Percentiles rank a stretch among this genome's conserved stretches.
phyloP scores from a whole-genome alignment of 192 early-diverging fungal species.

The Funneliformis mosseae region DNA sequence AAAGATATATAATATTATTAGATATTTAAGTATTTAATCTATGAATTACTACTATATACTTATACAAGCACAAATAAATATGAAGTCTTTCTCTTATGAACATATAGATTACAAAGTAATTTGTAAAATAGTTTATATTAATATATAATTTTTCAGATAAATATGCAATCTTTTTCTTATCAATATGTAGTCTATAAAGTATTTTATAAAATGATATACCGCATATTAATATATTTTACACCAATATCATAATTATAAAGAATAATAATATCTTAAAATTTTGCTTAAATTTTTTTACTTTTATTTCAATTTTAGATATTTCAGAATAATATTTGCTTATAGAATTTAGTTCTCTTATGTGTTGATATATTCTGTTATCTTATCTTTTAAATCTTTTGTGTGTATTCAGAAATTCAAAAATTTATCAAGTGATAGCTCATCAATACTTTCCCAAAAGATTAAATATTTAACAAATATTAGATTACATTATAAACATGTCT shows the following conservation, averaged over 20 bases:
- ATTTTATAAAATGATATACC: background rate
- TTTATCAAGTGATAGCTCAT: conserved; percentile 19
- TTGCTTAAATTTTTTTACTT: no score
- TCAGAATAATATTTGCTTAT: conserved; percentile 6
- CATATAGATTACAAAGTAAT: no score
- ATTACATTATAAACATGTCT: background rate
- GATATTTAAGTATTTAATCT: no score
- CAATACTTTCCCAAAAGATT: background rate
- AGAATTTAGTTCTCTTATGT: conserved; percentile 10
- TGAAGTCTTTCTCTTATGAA: no score
- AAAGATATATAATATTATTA: no score
- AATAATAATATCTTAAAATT: no score
- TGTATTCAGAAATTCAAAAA: conserved; percentile 27
- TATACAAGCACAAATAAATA: no score
- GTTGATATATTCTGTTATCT: conserved; percentile 2
- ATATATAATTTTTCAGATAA: no score
- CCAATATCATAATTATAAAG: no score
- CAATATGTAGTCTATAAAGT: background rate
- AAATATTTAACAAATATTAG: background rate
- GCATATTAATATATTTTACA: conserved; percentile 8
- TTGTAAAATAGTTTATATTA: no score
- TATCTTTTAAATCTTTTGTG: conserved; percentile 3
- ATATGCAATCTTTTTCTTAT: background rate
- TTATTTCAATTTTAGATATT: conserved; percentile 11
- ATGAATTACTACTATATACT: no score